phyloP scores from a whole-genome alignment of 257 asterid species.

The Sherardia arvensis region DNA sequence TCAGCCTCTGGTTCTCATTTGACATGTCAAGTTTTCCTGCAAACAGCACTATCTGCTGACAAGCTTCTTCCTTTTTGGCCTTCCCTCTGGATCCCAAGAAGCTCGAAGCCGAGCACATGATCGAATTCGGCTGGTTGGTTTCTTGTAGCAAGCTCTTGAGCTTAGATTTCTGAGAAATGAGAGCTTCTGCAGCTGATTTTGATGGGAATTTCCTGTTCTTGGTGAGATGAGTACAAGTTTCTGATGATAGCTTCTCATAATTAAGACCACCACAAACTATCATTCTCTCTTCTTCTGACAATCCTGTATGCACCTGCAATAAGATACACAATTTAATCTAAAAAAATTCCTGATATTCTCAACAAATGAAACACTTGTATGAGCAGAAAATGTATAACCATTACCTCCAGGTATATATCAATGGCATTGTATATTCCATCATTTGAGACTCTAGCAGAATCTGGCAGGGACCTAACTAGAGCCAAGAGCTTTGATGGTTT shows the following conservation, averaged over 20 bases:
- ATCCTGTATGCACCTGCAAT: conserved; percentile 56
- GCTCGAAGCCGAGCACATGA: conserved; percentile 14
- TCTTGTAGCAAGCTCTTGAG: conserved; percentile 63
- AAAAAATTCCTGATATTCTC: too few species aligned
- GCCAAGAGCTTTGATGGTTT: conserved; percentile 57
- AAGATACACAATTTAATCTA: neutral
- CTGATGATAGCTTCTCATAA: conserved; percentile 63
- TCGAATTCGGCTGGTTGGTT: conserved; percentile 19
- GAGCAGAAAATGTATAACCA: neutral
- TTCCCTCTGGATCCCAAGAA: conserved; percentile 7
- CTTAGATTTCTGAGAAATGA: conserved; percentile 46
- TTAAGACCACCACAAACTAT: conserved; percentile 45
- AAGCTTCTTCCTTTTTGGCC: conserved; percentile 20
- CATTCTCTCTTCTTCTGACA: conserved; percentile 56
- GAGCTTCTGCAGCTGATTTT: conserved; percentile 48
- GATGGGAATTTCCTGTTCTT: conserved; percentile 56
- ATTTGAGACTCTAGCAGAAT: conserved; percentile 54
- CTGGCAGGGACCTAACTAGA: conserved; percentile 49
- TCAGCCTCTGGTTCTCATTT: conserved; percentile 56
- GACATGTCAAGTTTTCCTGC: conserved; percentile 52
- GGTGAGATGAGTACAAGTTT: conserved; percentile 47
- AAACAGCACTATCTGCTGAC: conserved; percentile 60
- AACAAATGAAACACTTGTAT: too few species aligned
- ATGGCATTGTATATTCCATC: conserved; percentile 56
- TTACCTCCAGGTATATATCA: conserved; percentile 64